A percentile compares a stretch with the other conserved stretches of the same genome.
Evolutionary conservation across 805 yeast species (phyloP).

Genomic region (Pichia nakasei): DNA sequence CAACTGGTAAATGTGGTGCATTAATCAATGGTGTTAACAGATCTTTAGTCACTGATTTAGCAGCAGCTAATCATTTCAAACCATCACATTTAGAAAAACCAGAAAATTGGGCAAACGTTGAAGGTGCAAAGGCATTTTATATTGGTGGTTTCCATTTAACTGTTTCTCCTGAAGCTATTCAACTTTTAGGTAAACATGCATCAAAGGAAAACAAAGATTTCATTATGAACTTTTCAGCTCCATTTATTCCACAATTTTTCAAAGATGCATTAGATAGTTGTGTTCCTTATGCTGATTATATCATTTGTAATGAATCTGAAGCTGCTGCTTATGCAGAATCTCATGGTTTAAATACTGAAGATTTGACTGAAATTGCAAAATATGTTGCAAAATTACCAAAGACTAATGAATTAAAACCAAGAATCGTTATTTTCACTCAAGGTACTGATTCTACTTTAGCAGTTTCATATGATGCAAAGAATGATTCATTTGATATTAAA

Average conservation of each 20-base stretch:
- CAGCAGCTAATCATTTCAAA: slow-evolving; percentile 96
- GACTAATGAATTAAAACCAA: slow-evolving; percentile 54
- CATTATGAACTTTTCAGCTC: slow-evolving; percentile 86
- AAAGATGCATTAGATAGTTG: slow-evolving; percentile 78
- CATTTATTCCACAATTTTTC: slow-evolving; percentile 93
- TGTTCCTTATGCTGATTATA: slow-evolving; percentile 80
- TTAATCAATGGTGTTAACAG: slow-evolving; percentile 76
- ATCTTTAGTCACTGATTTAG: slow-evolving; percentile 91
- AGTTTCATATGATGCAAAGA: slow-evolving; percentile 45
- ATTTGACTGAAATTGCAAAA: slow-evolving; percentile 72
- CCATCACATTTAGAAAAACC: slow-evolving; percentile 79
- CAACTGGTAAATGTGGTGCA: slow-evolving; percentile 98
- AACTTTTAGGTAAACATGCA: slow-evolving; percentile 86
- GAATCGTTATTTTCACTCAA: slow-evolving; percentile 91
- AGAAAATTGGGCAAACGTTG: slow-evolving; percentile 83
- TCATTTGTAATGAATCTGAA: slow-evolving; percentile 95
- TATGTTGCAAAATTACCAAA: slow-evolving; percentile 72
- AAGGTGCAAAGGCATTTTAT: slow-evolving; percentile 73
- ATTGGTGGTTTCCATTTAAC: slow-evolving; percentile 99
- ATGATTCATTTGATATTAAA: slow-evolving; percentile 38
- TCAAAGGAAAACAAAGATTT: slow-evolving; percentile 34
- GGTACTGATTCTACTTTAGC: slow-evolving; percentile 87
- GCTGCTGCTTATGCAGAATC: slow-evolving; percentile 91
- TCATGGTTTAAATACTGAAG: slow-evolving; percentile 54
- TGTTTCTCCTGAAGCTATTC: slow-evolving; percentile 92